These are phyloP conservation scores for Salix brachista DNA, from an alignment of 345 rosid genomes.

Conservation along the genomic window DNA sequence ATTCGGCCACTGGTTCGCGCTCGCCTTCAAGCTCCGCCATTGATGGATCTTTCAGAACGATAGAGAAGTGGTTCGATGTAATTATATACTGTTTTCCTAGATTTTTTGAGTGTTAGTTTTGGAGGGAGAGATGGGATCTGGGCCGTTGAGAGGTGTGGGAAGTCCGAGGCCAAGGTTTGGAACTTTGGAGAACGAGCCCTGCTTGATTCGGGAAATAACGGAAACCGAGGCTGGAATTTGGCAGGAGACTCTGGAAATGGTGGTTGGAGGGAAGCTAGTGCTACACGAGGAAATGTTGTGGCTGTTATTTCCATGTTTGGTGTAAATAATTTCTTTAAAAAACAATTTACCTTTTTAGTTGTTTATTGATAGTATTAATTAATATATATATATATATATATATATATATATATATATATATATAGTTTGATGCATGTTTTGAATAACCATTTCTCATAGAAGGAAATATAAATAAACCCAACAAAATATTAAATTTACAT, in stretches of 20 bases:
- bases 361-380: not conserved
- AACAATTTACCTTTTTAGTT: too few relatives aligned
- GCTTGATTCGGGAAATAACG: slow-evolving; percentile 18
- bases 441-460: too few relatives aligned
- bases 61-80: too few relatives aligned
- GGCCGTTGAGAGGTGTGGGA: slow-evolving; percentile 16
- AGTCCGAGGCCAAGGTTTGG: slow-evolving; percentile 27
- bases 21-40: slow-evolving; percentile 41
- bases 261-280: not conserved
- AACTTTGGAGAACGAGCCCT: slow-evolving; percentile 1
- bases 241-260: not conserved
- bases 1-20: slow-evolving; percentile 26
- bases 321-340: not conserved
- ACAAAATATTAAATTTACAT: too few relatives aligned
- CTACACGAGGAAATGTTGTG: not conserved
- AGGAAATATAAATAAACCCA: too few relatives aligned
- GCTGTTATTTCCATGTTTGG: not conserved
- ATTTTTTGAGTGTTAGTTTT: not conserved
- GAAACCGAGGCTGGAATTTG: not conserved
- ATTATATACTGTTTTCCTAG: not conserved
- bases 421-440: too few relatives aligned
- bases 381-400: too few relatives aligned
- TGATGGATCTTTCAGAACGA: not conserved
- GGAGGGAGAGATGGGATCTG: slow-evolving; percentile 16
- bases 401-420: too few relatives aligned